Conservation (phyloP, 139 green algal species). For the Ostreobium quekettii region DNA sequence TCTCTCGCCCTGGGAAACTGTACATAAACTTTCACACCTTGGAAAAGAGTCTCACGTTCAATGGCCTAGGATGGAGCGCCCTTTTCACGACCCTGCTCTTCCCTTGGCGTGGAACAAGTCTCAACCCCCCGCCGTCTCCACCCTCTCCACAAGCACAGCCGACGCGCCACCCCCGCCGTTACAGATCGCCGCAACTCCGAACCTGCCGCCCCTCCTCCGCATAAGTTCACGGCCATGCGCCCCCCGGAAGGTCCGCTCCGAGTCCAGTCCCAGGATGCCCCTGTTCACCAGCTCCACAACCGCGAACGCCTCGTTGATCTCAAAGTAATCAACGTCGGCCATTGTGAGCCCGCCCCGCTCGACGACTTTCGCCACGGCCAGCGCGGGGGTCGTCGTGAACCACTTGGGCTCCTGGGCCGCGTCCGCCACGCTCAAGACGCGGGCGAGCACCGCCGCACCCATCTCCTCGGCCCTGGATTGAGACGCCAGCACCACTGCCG, state of each 20-base stretch:
- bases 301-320: slow-evolving; percentile 92
- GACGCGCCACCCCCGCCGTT: slow-evolving; percentile 84
- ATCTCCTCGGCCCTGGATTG: slow-evolving; percentile 30
- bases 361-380: slow-evolving; percentile 55
- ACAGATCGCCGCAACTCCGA: slow-evolving; percentile 74
- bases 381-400: slow-evolving; percentile 73
- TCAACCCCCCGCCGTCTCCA: too few relatives aligned
- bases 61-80: too few relatives aligned
- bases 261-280: slow-evolving; percentile 26
- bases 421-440: slow-evolving; percentile 58
- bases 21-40: too few relatives aligned
- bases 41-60: too few relatives aligned
- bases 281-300: slow-evolving; percentile 52
- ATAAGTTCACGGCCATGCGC: slow-evolving; percentile 27
- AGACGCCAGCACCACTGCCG: slow-evolving; percentile 67
- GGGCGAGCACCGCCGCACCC: slow-evolving; percentile 47
- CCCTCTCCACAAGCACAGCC: slow-evolving; percentile 60
- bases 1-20: too few relatives aligned
- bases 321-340: slow-evolving; percentile 51
- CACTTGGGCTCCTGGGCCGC: slow-evolving; percentile 57
- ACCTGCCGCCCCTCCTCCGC: slow-evolving; percentile 26
- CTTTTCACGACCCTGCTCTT: too few relatives aligned
- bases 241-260: slow-evolving; percentile 12
- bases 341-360: slow-evolving; percentile 28
- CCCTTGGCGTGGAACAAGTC: too few relatives aligned